A percentile compares a stretch with the other conserved stretches of the same genome.
phyloP scores from a whole-genome alignment of 768 basidiomycete genomes.

The Epithele typhae region DNA sequence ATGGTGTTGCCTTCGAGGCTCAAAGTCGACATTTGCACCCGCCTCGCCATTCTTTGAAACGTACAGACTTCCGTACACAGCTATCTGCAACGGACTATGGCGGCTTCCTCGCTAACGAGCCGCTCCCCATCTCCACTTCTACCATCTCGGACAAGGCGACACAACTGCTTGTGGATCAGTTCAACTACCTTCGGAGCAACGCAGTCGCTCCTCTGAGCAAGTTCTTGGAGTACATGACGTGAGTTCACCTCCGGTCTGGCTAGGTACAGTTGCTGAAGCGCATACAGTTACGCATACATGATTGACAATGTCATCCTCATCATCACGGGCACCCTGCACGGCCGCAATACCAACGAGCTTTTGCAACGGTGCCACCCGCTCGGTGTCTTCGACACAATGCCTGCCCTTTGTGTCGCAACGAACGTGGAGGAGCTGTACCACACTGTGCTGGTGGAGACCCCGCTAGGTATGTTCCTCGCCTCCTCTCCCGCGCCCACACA shows the following conservation, averaged over 20 bases:
- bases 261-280: neutral
- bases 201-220: constrained; percentile 87
- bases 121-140: constrained; percentile 87
- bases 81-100: constrained; percentile 96
- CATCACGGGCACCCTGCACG: constrained; percentile 95
- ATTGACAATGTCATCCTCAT: constrained; percentile 98
- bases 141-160: constrained; percentile 98
- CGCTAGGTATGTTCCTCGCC: constrained; percentile 63
- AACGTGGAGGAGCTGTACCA: constrained; percentile 98
- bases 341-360: constrained; percentile 95
- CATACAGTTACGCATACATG: constrained; percentile 91
- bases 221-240: constrained; percentile 99
- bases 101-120: constrained; percentile 96
- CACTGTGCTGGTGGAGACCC: constrained; percentile 95
- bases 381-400: constrained; percentile 97
- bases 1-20: neutral
- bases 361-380: constrained; percentile 96
- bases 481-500: neutral
- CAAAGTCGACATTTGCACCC: neutral
- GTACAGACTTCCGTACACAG: constrained; percentile 91
- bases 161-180: constrained; percentile 92
- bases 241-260: constrained; percentile 29
- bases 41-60: neutral
- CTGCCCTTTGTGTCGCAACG: constrained; percentile 96
- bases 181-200: constrained; percentile 90